A percentile compares a stretch with the other conserved stretches of the same genome.
phyloP scores from a whole-genome alignment of 2,329 filamentous ascomycete genomes.

The Nothophaeocryptopus gaeumannii region DNA sequence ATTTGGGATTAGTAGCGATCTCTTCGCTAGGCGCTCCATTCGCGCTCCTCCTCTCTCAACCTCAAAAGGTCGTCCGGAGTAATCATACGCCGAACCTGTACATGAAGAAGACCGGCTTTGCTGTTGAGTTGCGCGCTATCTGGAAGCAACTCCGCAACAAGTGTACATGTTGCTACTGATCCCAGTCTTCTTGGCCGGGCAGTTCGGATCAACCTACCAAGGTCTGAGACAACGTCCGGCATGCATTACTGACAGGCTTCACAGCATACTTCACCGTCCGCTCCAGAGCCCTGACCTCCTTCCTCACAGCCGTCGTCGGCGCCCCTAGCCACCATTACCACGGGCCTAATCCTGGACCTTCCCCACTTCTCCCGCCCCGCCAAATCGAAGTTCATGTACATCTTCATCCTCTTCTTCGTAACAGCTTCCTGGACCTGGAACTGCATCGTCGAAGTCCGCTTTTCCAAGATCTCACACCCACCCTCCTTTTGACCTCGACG shows the following conservation, averaged over 20 bases:
- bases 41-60: slow-evolving; percentile 40
- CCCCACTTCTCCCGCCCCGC: slow-evolving; percentile 6
- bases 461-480: slow-evolving; percentile 3
- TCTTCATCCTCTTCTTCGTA: slow-evolving; percentile 11
- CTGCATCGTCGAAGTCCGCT: slow-evolving; percentile 11
- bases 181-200: slow-evolving; percentile 42
- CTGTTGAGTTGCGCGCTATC: slow-evolving; percentile 38
- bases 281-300: slow-evolving; percentile 43
- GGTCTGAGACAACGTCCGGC: no score
- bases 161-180: slow-evolving; percentile 39
- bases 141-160: slow-evolving; percentile 32
- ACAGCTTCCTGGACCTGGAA: slow-evolving; percentile 21
- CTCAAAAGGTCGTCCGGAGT: slow-evolving; percentile 42
- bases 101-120: slow-evolving; percentile 35
- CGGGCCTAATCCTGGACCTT: slow-evolving; percentile 19
- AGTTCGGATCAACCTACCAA: slow-evolving; percentile 39
- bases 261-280: slow-evolving; percentile 47
- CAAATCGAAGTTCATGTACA: slow-evolving; percentile 18
- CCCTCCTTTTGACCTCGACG: slow-evolving; percentile 18
- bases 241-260: slow-evolving; percentile 14
- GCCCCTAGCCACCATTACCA: slow-evolving; percentile 5
- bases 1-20: slow-evolving; percentile 44
- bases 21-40: slow-evolving; percentile 38
- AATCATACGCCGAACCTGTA: slow-evolving; percentile 32
- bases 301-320: slow-evolving; percentile 43